A percentile compares a stretch with the other conserved stretches of the same genome.
Evolutionary conservation across 139 green algal genomes (phyloP).

Genomic region (Chlamydomonas applanata): DNA sequence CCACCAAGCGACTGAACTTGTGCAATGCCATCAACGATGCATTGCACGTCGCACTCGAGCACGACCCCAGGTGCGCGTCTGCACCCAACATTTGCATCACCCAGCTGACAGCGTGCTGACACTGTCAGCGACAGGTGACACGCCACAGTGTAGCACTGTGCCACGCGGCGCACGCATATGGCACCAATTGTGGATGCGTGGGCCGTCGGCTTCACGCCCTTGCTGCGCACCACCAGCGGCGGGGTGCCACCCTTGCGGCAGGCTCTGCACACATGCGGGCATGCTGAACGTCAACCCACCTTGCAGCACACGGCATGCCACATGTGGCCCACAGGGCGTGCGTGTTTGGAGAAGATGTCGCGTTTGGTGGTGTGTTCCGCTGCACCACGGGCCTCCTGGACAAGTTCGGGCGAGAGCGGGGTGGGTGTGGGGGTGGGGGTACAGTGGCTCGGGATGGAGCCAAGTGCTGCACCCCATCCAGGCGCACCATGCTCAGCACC

Average conservation of each 20-base stretch:
- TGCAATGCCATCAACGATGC: conserved; percentile 6
- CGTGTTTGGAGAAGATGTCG: conserved; percentile 90
- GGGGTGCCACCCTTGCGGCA: too few relatives aligned
- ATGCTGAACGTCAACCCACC: too few relatives aligned
- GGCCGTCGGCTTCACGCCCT: too few relatives aligned
- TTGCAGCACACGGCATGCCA: too few relatives aligned
- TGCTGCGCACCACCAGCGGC: too few relatives aligned
- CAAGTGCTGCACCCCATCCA: too few relatives aligned
- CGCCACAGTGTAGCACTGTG: not conserved
- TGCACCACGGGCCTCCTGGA: conserved; percentile 82
- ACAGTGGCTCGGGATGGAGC: too few relatives aligned
- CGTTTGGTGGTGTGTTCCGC: conserved; percentile 92
- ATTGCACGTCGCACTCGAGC: not conserved
- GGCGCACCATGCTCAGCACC: too few relatives aligned
- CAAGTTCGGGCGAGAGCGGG: conserved; percentile 61
- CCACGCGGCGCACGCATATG: not conserved
- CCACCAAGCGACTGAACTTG: conserved; percentile 5
- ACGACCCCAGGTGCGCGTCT: not conserved
- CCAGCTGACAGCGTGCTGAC: not conserved
- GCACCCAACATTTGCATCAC: too few relatives aligned
- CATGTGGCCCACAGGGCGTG: too few relatives aligned
- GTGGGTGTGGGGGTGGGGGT: too few relatives aligned
- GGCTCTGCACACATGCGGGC: too few relatives aligned
- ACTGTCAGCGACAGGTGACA: not conserved
- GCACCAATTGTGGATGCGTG: not conserved